Base-by-base conservation (phyloP, 805 yeast genomes). In the Saccharomycopsis fibuligera region DNA sequence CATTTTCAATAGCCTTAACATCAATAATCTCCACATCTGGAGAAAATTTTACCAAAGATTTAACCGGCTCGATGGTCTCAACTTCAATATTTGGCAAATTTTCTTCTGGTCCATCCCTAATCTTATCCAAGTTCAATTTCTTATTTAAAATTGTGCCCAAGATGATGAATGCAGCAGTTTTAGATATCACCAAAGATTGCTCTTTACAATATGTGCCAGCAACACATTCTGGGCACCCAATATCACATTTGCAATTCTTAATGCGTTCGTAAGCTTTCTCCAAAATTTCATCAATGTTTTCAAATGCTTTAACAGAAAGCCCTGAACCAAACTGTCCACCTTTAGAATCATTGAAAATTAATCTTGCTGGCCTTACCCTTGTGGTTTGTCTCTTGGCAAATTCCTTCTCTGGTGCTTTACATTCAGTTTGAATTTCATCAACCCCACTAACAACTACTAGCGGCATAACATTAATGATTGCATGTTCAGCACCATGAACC, bases 381-480 rank as follows among this genome's bases (percentile, higher is more conserved):
- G 65, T 64, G 0, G 91, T 75, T 59, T 85, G 85, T 25, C 88
- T 66, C 43, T 74, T 73, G 1, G 96, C 86, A 70, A 91, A 86
- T 61, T 93, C 99, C 58, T 93, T 93, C 56, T 89, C 96, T 0
- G 99, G 97, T 0, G 98, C 97, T 59, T 93, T 93, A 64, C 99
- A 93, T 63, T 93, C 99, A 0, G 98, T 87, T 40, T 76, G 77
- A 12, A 93, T 73, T 57, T 93, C 99, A 55, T 81, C 84, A 3
- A 77, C 74, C 0, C 87, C 86, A 16, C 86, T 80, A 10, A 80
- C 78, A 3, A 89, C 79, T 51, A 78, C 81, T 24, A 82, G 63
- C 0, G 97, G 95, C 24, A 90, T 61, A 50, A 86, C 73, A 41
- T 86, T 81, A 75, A 93, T 81, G 1, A 93, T 67, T 0, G 88